Base-by-base conservation (phyloP, 352 stramenopile genomes). In the Phytophthora sansomeana region DNA sequence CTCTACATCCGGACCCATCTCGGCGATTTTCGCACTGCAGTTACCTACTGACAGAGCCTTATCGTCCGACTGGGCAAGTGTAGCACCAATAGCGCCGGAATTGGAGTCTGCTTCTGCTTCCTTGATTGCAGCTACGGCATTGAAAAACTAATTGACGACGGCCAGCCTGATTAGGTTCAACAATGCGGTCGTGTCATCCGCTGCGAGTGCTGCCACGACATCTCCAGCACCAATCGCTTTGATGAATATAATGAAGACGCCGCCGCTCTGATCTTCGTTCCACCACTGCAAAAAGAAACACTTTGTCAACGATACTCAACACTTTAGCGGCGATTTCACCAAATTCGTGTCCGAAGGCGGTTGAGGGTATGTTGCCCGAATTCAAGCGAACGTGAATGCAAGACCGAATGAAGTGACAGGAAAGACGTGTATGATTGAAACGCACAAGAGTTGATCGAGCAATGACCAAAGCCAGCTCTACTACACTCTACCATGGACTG, bases 81-180 rank as follows among this genome's bases (percentile, higher is more conserved):
- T 21, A 19, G 67, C 62, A 0, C 71, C 71, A 62, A 85, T 75
- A 4, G 61, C 41, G 10, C 74, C 62, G n/a, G 72, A 46, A 3
- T 73, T 50, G 4, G 26, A 71, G 5, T 39, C 64, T 8, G 52
- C 58, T 13, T 57, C 56, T 5, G 42, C 32, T 10, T 32, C 47
- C 62, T 85, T 85, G 53, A 81, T 63, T 28, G 63, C 24, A 58
- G 75, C 61, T 17, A 85, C 71, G 0, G 58, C 26, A 0, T 44
- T 50, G 24, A 72, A 46, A 50, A 78, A 53, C 53, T 74, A 67
- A 67, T 81, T 67, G 30, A 77, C 57, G 21, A 77, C 36, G 4
- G 33, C 61, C 53, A 77, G 64, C 44, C 79, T 44, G 29, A 84
- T 58, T 13, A 78, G 47, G 1, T 47, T 65, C 47, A 54, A 62